Conservation (phyloP, 495 filamentous ascomycete genomes). For the Penicillium pancosmium region DNA sequence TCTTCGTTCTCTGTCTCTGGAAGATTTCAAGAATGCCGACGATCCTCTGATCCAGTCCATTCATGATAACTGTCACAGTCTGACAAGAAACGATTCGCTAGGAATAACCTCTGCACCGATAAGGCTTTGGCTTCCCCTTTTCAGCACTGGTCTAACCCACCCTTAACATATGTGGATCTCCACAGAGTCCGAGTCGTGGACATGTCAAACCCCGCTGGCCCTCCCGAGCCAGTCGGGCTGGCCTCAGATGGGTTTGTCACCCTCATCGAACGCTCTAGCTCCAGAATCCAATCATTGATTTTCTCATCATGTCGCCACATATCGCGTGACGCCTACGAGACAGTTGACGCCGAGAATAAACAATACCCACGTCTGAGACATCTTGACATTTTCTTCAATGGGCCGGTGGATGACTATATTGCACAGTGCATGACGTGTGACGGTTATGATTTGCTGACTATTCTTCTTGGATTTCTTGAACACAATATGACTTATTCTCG, state of each 20-base stretch:
- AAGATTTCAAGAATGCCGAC: slow-evolving; percentile 58
- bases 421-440: too few species aligned
- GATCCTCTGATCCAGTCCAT: slow-evolving; percentile 66
- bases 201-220: too few species aligned
- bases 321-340: slow-evolving; percentile 62
- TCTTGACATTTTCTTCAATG: too few species aligned
- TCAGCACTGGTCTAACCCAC: slow-evolving; percentile 69
- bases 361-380: too few species aligned
- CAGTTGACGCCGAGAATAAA: too few species aligned
- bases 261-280: slow-evolving; percentile 79
- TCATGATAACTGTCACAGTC: slow-evolving; percentile 61
- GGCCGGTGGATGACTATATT: too few species aligned
- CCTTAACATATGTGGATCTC: slow-evolving; percentile 69
- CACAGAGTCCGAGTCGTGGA: too few species aligned
- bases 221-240: slow-evolving; percentile 59
- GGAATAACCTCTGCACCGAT: slow-evolving; percentile 75
- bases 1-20: slow-evolving; percentile 73
- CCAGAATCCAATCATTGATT: slow-evolving; percentile 62
- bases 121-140: slow-evolving; percentile 72
- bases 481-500: too few species aligned
- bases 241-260: slow-evolving; percentile 77
- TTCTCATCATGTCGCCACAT: slow-evolving; percentile 82
- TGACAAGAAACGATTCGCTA: slow-evolving; percentile 76
- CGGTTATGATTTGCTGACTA: slow-evolving; percentile 35
- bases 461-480: too few species aligned